Conservation (phyloP, 1,284 basidiomycete genomes). For the Crepidotus sp. region DNA sequence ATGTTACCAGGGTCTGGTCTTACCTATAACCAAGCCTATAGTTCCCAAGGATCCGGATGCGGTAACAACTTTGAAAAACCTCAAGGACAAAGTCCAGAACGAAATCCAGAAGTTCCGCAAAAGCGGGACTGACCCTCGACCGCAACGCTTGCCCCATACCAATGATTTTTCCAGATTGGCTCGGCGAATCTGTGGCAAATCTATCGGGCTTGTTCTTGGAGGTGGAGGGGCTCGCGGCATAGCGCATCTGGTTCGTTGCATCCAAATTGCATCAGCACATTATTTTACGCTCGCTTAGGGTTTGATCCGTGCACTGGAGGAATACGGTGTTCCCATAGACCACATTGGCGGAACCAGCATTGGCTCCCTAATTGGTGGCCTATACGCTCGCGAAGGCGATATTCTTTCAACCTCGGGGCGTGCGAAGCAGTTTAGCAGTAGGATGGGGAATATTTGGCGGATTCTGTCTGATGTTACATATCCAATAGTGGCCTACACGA, state of each 20-base stretch:
- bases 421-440: constrained; percentile 85
- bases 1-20: constrained; percentile 46
- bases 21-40: constrained; percentile 53
- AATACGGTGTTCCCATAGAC: constrained; percentile 89
- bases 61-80: constrained; percentile 80
- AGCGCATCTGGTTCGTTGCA: constrained; percentile 69
- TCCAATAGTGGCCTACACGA: constrained; percentile 95
- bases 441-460: constrained; percentile 93
- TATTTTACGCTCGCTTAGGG: constrained; percentile 43
- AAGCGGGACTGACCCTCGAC: constrained; percentile 54
- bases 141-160: constrained; percentile 70
- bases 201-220: constrained; percentile 90
- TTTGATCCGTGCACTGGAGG: constrained; percentile 84
- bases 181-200: constrained; percentile 84
- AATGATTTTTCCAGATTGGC: constrained; percentile 94
- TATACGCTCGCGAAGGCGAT: constrained; percentile 93
- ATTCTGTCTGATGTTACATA: constrained; percentile 95
- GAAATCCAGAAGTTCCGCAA: constrained; percentile 84
- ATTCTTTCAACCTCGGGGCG: constrained; percentile 80
- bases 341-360: constrained; percentile 88
- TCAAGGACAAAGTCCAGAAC: constrained; percentile 87
- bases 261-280: not conserved
- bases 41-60: constrained; percentile 79
- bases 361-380: constrained; percentile 88
- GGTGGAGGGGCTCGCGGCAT: constrained; percentile 95